Percentiles rank a stretch among this genome's conserved stretches.
phyloP scores from a whole-genome alignment of 78 protist species.

The Dictyostelium firmibasis region DNA sequence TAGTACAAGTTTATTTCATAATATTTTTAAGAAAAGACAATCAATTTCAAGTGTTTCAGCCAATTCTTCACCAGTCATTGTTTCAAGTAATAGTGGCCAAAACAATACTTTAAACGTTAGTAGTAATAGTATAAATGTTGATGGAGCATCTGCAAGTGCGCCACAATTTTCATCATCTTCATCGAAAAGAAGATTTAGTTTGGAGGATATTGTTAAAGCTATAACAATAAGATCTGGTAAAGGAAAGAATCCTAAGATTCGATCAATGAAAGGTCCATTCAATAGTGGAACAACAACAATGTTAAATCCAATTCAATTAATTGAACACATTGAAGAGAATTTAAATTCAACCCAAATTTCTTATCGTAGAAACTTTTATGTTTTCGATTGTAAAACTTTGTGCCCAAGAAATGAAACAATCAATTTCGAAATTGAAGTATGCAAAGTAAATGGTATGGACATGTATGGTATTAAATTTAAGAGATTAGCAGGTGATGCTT shows the following conservation, averaged over 20 bases:
- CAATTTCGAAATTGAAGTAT: slow-evolving; percentile 50
- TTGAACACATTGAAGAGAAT: slow-evolving; percentile 17
- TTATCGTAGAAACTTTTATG: background rate
- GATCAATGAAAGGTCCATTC: slow-evolving; percentile 61
- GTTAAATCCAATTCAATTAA: background rate
- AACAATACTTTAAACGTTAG: background rate
- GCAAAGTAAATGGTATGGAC: slow-evolving; percentile 68
- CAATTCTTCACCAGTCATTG: background rate
- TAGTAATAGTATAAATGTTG: background rate
- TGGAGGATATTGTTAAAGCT: slow-evolving; percentile 45
- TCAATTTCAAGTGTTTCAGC: background rate
- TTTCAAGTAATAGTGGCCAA: background rate
- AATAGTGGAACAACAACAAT: slow-evolving; percentile 42
- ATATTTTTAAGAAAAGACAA: slow-evolving; percentile 46
- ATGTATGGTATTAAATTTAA: slow-evolving; percentile 61
- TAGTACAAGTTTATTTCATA: slow-evolving; percentile 48
- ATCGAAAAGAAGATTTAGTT: slow-evolving; percentile 24
- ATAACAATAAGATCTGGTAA: background rate
- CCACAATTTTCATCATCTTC: slow-evolving; percentile 8
- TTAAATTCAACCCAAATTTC: background rate
- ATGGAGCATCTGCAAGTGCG: background rate
- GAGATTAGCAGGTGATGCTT: slow-evolving; percentile 35
- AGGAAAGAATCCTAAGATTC: background rate
- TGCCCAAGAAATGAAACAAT: background rate
- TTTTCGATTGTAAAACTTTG: slow-evolving; percentile 40